Conservation (phyloP, 129 eudicot genomes). For the Artemisia annua region DNA sequence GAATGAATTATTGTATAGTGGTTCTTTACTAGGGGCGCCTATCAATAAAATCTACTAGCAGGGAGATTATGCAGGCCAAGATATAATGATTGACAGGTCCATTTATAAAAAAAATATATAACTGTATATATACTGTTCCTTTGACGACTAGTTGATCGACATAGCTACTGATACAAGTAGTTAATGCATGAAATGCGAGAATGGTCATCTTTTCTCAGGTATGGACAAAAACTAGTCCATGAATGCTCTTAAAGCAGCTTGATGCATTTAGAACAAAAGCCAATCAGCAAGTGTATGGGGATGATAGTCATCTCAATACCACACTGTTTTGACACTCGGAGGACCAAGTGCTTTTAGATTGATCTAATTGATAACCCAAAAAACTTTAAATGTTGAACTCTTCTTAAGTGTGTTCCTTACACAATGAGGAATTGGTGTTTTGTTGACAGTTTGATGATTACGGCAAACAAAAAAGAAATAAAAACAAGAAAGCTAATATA, state of each 20-base stretch:
- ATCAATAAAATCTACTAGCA: slow-evolving; percentile 23
- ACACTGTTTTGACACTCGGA: neutral
- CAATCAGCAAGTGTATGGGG: neutral
- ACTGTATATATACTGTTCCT: slow-evolving; percentile 12
- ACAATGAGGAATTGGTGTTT: no score
- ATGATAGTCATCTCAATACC: neutral
- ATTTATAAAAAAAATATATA: neutral
- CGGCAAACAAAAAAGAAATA: no score
- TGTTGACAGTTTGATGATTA: no score
- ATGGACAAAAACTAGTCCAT: neutral
- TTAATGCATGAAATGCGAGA: slow-evolving; percentile 19
- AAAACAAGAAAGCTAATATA: no score
- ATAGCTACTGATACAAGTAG: neutral
- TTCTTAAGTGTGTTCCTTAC: no score
- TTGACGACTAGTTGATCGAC: neutral
- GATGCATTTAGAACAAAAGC: neutral
- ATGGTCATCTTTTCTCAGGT: neutral
- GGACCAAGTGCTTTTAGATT: no score
- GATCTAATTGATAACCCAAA: neutral
- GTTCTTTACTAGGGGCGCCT: slow-evolving; percentile 23
- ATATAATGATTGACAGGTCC: slow-evolving; percentile 31
- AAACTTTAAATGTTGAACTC: neutral
- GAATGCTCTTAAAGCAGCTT: neutral
- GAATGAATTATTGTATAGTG: slow-evolving; percentile 31
- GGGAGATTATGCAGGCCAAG: slow-evolving; percentile 27